Evolutionary conservation across 768 basidiomycete genomes (phyloP), one percentile per base, ranked within the genome.

Genomic region (Termitomyces sp.): DNA sequence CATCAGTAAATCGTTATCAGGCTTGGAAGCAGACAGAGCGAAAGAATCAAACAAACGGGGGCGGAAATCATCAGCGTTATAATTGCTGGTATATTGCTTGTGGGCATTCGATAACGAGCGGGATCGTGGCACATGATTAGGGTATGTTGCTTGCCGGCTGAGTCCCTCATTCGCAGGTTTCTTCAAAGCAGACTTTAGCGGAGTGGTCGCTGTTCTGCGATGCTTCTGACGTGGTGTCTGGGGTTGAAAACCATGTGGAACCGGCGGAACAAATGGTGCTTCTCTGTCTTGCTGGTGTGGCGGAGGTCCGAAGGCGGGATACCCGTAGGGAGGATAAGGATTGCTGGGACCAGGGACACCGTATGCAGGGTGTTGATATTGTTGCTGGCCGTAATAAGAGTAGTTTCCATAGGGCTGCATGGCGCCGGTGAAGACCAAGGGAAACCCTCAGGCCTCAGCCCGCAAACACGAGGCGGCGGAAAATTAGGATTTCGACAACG

Each of bases 111-210:
- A 55, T 16, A 10, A 37, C 24, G 57, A 46, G 47, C 51, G 59
- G 24, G 50, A 60, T 27, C 59, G 39, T 20, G 49, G 49, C 47
- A 42, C 50, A 52, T 50, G 52, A 47, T 53, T 61, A 37, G 61
- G 63, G 59, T 64, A 63, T 54, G 68, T 65, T 47, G 62, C 56
- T 54, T 65, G 64, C 20, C 69, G 63, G 31, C 52, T 55, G 5
- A 69, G 61, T 12, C 64, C 58, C 36, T 69, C 61, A 29, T 70
- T 64, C 16, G 63, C 61, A 27, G 65, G 64, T 65, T 79, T 83
- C 68, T 83, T 87, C 67, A 87, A 68, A 0, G 83, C 84, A 34
- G 87, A 80, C 69, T 78, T 87, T 41, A 84, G 72, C 13, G 70
- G 78, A 2, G 63, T 69, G 36, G 65, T 59, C 5, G 70, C 65